phyloP scores from a whole-genome alignment of 805 yeast genomes.

The Lipomyces chichibuensis region DNA sequence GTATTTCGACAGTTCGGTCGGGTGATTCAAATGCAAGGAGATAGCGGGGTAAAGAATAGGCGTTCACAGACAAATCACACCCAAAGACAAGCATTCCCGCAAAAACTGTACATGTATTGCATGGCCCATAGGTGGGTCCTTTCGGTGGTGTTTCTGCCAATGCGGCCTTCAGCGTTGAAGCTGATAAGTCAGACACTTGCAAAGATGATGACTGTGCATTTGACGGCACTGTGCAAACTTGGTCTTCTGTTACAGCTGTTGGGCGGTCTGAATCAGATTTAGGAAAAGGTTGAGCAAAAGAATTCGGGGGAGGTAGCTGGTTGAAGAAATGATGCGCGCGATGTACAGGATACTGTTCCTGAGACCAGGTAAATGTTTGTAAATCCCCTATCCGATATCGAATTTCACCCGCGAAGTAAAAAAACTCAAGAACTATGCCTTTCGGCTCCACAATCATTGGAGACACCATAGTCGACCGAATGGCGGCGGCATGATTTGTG shows the following conservation, averaged over 20 bases:
- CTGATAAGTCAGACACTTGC: background rate
- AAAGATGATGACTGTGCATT: background rate
- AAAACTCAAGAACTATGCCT: conserved; percentile 28
- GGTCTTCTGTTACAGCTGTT: background rate
- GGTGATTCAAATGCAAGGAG: conserved; percentile 31
- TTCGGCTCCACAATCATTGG: conserved; percentile 15
- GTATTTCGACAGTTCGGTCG: conserved; percentile 22
- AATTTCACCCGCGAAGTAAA: conserved; percentile 29
- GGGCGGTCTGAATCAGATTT: conserved; percentile 1
- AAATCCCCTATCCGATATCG: conserved; percentile 27
- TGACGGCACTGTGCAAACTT: background rate
- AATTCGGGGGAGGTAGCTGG: conserved; percentile 4
- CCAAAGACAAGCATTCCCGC: conserved; percentile 30
- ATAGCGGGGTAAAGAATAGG: conserved; percentile 27
- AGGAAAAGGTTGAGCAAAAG: conserved; percentile 16
- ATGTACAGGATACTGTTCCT: conserved; percentile 20
- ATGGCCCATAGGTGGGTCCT: conserved; percentile 27
- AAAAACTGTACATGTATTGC: conserved; percentile 28
- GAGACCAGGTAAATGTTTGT: conserved; percentile 21
- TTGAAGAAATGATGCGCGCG: conserved; percentile 28
- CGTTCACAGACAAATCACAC: conserved; percentile 22
- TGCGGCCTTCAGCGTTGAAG: background rate
- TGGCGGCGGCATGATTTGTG: conserved; percentile 7
- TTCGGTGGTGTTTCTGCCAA: background rate
- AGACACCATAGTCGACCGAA: conserved; percentile 3